Percentiles rank a stretch among this genome's conserved stretches.
Conservation (phyloP, 306 rosid species). For the Styphnolobium japonicum region DNA sequence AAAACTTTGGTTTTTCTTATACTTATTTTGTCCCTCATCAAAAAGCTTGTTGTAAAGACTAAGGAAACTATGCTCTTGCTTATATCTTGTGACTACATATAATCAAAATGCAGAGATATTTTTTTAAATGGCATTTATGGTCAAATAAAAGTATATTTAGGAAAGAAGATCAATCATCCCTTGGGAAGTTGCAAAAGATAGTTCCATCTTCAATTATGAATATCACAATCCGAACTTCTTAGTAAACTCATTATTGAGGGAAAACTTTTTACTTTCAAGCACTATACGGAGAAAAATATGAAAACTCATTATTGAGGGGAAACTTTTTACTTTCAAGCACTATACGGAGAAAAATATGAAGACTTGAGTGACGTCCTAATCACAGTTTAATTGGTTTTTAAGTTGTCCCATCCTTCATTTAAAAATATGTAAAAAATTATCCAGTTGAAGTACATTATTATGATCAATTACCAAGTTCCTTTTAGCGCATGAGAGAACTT, state of each 20-base stretch:
- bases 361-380: neutral
- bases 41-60: neutral
- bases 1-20: neutral
- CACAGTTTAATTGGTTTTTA: conserved; percentile 4
- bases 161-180: neutral
- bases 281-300: neutral
- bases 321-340: neutral
- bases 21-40: neutral
- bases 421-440: neutral
- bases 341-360: neutral
- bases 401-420: neutral
- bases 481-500: neutral
- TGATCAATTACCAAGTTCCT: neutral
- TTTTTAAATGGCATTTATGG: neutral
- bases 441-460: neutral
- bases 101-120: neutral
- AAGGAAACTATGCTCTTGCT: neutral
- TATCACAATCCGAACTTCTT: neutral
- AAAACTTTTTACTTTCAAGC: neutral
- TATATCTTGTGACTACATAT: neutral
- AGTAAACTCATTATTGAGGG: neutral
- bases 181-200: neutral
- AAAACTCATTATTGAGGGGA: neutral
- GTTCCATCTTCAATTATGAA: neutral
- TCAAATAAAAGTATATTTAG: neutral